Base-by-base conservation (phyloP, 108 stramenopile genomes). In the Pseudonitzschia pungens region DNA sequence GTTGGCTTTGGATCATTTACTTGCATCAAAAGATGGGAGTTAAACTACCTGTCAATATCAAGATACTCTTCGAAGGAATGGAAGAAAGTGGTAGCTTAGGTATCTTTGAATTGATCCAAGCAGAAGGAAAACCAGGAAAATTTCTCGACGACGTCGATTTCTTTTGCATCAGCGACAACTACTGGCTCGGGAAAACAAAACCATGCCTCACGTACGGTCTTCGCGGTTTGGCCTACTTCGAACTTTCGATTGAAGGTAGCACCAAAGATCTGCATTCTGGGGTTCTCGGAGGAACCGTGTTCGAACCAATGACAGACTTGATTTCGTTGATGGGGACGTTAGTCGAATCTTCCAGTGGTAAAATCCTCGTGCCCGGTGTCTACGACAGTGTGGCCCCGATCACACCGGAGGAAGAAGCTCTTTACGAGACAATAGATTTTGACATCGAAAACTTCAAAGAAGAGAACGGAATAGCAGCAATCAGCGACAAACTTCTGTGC, bases 141-240 rank as follows among this genome's bases (percentile, higher is more conserved):
- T 92, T 92, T 73, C 76, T 93, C 65, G 68, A 77, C 55, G 88
- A 93, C 74, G 92, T 91, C 12, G 82, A 83, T 68, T 83, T 74
- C 74, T 89, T 89, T 80, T 87, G 86, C 64, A 87, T 89, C 20
- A 79, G 79, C 48, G 88, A 92, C 69, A 92, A 87, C 65, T 88
- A 88, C 68, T 90, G 92, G 92, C 72, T 93, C 1, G 88, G 89
- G 20, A 86, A 87, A 54, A 80, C 55, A 21, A 93, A 87, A 71
- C 92, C 92, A 24, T 90, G 92, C 74, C 67, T 94, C 15, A 94
- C 92, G 4, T 94, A 94, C 71, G 92, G 90, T 26, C 82, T 94
- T 16, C 77, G 92, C 22, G 92, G 92, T 28, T 12, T 94, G 69
- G 89, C 90, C 1, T 91, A 89, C 76, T 94, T 94, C 52, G 72